phyloP scores from a whole-genome alignment of 768 basidiomycete genomes.

The Sistotremastrum niveocremeum region DNA sequence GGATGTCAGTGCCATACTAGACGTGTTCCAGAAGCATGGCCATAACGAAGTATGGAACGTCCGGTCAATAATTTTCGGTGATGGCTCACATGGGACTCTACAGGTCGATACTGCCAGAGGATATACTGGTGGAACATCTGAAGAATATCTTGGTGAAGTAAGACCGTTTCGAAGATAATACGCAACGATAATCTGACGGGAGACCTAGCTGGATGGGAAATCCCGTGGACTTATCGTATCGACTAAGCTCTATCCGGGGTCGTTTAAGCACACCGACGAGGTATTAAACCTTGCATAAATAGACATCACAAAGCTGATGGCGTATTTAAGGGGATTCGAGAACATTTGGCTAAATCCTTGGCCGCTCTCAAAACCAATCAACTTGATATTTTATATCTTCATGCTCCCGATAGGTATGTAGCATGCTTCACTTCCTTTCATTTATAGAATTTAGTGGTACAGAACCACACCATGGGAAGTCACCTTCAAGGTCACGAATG shows the following conservation, averaged over 20 bases:
- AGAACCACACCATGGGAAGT: constrained; percentile 20
- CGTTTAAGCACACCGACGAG: background rate
- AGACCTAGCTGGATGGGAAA: constrained; percentile 10
- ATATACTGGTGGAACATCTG: constrained; percentile 10
- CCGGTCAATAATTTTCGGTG: background rate
- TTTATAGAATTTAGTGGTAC: constrained; percentile 3
- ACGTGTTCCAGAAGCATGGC: constrained; percentile 39
- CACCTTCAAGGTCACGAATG: constrained; percentile 23
- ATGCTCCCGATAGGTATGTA: constrained; percentile 13
- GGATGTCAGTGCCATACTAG: constrained; percentile 37
- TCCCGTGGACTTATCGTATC: constrained; percentile 18
- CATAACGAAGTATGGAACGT: constrained; percentile 33
- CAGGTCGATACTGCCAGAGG: constrained; percentile 5
- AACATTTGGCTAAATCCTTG: constrained; percentile 16
- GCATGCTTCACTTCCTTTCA: too few relatives aligned
- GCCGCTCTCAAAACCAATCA: constrained; percentile 19
- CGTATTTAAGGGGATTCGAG: constrained; percentile 12
- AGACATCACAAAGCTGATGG: background rate
- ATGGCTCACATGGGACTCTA: background rate
- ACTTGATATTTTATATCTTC: constrained; percentile 27
- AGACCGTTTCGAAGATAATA: background rate
- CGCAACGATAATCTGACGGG: too few relatives aligned
- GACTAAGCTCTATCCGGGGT: constrained; percentile 21
- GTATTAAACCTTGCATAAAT: background rate
- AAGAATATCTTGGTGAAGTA: constrained; percentile 15